These are phyloP conservation scores for Exserohilum rostratum DNA, from an alignment of 2,329 filamentous ascomycete species.

Conservation along the genomic window DNA sequence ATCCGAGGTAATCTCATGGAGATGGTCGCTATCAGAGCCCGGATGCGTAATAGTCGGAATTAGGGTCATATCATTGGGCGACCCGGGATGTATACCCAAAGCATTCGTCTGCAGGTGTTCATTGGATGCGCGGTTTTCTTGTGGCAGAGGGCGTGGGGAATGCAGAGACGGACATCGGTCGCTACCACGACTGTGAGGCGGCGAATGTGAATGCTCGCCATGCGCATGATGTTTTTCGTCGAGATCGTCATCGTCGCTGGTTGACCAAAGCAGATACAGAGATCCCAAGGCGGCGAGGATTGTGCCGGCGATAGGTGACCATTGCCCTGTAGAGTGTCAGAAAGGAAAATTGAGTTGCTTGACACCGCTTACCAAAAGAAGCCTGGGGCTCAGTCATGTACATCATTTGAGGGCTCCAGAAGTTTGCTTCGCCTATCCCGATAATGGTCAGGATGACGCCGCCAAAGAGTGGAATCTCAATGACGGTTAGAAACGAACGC, in stretches of 20 bases:
- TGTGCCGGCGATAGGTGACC: conserved; percentile 66
- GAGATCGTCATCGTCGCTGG: conserved; percentile 36
- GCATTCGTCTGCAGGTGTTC: background rate
- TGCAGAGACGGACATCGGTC: conserved; percentile 10
- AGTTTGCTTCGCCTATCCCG: conserved; percentile 67
- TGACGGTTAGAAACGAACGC: conserved; percentile 45
- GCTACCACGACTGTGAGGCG: conserved; percentile 32
- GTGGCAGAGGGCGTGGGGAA: background rate
- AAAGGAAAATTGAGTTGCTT: background rate
- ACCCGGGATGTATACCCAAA: conserved; percentile 22
- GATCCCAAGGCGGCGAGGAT: conserved; percentile 64
- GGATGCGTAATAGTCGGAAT: conserved; percentile 26
- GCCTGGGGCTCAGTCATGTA: conserved; percentile 68
- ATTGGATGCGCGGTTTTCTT: background rate
- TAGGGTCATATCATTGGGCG: conserved; percentile 18
- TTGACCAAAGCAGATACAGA: conserved; percentile 58
- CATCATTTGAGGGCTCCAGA: conserved; percentile 62
- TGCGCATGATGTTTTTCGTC: conserved; percentile 13
- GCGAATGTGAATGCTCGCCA: conserved; percentile 5
- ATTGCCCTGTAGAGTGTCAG: conserved; percentile 51
- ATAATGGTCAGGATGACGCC: conserved; percentile 65
- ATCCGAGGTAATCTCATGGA: conserved; percentile 2
- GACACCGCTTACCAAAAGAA: conserved; percentile 55
- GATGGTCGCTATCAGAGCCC: conserved; percentile 2
- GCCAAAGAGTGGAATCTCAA: conserved; percentile 65